A percentile compares a stretch with the other conserved stretches of the same genome.
Conservation (phyloP, 805 yeast genomes). For the Ascoidea asiatica region DNA sequence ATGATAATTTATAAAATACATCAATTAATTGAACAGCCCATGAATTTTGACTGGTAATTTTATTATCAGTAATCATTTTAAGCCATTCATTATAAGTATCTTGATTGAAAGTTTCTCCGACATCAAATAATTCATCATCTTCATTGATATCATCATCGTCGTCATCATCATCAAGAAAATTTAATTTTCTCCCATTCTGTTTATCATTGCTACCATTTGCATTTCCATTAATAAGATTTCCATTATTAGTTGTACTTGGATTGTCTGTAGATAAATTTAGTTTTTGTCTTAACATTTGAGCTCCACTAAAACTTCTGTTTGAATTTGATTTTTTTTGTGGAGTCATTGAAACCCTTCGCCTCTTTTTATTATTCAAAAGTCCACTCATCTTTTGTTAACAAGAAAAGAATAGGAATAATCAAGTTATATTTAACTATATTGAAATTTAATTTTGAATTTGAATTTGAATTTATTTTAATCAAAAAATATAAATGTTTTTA, state of each 20-base stretch:
- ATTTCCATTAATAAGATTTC: not conserved
- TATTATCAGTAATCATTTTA: slow-evolving; percentile 32
- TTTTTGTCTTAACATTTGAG: slow-evolving; percentile 16
- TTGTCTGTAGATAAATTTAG: slow-evolving; percentile 6
- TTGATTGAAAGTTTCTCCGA: no score
- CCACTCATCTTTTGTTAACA: not conserved
- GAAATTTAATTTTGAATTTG: no score
- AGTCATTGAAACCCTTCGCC: not conserved
- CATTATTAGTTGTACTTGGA: not conserved
- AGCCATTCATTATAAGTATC: slow-evolving; percentile 32
- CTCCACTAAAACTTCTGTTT: slow-evolving; percentile 15
- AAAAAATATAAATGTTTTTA: no score
- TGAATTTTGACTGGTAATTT: slow-evolving; percentile 32
- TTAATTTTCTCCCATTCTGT: not conserved
- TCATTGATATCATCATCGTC: slow-evolving; percentile 19
- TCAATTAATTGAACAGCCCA: slow-evolving; percentile 40
- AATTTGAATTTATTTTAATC: no score
- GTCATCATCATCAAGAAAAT: not conserved
- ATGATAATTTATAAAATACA: slow-evolving; percentile 36
- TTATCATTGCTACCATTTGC: not conserved
- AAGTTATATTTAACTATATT: no score
- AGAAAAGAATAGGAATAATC: no score
- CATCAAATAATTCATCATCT: not conserved
- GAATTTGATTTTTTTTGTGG: not conserved
- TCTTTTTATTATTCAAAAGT: not conserved